Evolutionary conservation across 306 rosid species (phyloP).

Genomic region (Pyrus betulifolia): DNA sequence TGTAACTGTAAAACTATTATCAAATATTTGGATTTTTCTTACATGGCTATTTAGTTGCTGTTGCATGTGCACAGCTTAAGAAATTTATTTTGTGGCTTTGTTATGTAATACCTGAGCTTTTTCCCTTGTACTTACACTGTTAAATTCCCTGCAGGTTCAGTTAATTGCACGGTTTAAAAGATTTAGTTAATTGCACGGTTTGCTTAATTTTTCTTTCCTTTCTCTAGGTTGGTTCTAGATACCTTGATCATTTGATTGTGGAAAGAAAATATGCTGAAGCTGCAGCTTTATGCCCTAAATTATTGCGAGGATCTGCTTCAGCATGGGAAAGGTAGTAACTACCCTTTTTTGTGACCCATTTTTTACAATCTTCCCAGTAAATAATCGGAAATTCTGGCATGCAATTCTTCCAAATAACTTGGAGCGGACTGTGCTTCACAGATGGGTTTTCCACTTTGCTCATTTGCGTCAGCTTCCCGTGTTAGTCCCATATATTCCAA

Average conservation of each 20-base stretch:
- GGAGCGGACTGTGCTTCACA: conserved; percentile 28
- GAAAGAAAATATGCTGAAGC: conserved; percentile 95
- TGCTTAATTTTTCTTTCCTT: conserved; percentile 5
- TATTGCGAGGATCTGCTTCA: conserved; percentile 80
- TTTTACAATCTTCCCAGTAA: conserved; percentile 2
- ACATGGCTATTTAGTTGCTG: background rate
- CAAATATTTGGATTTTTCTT: background rate
- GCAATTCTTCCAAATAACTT: conserved; percentile 19
- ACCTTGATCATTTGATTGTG: conserved; percentile 95
- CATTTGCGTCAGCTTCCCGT: conserved; percentile 97
- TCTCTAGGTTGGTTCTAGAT: conserved; percentile 87
- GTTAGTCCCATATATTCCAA: conserved; percentile 85
- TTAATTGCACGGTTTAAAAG: background rate
- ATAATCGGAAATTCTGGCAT: background rate
- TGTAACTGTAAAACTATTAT: background rate
- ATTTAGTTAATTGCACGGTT: background rate
- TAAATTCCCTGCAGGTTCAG: background rate
- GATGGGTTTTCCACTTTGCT: conserved; percentile 99
- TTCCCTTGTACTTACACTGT: background rate
- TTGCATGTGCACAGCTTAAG: background rate
- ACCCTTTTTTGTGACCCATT: conserved; percentile 3
- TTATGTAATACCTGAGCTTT: background rate
- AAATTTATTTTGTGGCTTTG: background rate
- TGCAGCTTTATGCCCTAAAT: conserved; percentile 87
- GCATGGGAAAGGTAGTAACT: conserved; percentile 88